These are phyloP conservation scores for Hemerocallis citrina DNA, from an alignment of 106 monocot genomes.

Conservation along the genomic window DNA sequence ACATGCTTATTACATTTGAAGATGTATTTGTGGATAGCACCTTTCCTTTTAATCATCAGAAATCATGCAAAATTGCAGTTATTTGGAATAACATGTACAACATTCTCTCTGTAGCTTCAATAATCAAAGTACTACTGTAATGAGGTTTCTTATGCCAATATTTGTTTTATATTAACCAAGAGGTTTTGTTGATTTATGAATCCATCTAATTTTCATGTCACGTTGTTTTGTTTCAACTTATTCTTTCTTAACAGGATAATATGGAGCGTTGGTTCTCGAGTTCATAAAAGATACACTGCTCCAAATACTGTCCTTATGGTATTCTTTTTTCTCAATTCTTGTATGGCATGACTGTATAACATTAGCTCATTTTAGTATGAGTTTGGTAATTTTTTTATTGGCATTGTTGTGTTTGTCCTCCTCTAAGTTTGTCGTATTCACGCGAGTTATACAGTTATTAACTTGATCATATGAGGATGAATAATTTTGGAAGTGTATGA, in stretches of 20 bases:
- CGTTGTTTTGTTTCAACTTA: constrained; percentile 1
- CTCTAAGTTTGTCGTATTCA: neutral
- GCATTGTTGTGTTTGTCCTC: neutral
- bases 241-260: constrained; percentile 49
- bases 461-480: neutral
- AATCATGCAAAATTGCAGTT: no score
- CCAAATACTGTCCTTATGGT: constrained; percentile 69
- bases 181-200: neutral
- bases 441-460: neutral
- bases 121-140: no score
- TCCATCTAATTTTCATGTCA: neutral
- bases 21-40: no score
- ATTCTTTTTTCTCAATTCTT: constrained; percentile 1
- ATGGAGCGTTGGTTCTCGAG: constrained; percentile 72
- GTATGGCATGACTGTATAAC: neutral
- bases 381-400: neutral
- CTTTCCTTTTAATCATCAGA: no score
- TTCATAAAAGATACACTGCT: constrained; percentile 71
- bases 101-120: no score
- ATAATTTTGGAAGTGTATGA: neutral
- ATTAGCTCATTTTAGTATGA: neutral
- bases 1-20: no score
- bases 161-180: neutral
- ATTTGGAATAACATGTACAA: no score
- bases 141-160: no score